phyloP scores from a whole-genome alignment of 2,329 filamentous ascomycete genomes.

The Fusarium sp. region DNA sequence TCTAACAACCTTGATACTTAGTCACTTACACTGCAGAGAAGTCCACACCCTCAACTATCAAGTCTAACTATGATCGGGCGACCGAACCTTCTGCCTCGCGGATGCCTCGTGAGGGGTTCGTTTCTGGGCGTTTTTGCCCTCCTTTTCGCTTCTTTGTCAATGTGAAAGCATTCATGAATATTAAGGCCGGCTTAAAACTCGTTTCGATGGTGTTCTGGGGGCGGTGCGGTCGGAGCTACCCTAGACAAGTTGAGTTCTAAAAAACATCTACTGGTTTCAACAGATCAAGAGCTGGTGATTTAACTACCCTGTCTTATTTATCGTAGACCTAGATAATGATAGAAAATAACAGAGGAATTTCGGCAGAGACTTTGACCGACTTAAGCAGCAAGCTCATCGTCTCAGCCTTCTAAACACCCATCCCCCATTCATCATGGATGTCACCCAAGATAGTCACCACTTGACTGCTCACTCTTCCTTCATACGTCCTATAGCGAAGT shows the following conservation, averaged over 20 bases:
- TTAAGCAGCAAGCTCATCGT: background rate
- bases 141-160: background rate
- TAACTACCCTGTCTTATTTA: background rate
- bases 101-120: slow-evolving; percentile 24
- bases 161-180: background rate
- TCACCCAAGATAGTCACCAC: slow-evolving; percentile 1
- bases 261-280: background rate
- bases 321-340: background rate
- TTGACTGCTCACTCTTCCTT: background rate
- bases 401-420: slow-evolving; percentile 21
- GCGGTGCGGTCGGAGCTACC: background rate
- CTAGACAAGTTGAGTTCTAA: background rate
- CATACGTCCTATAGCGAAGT: slow-evolving; percentile 29
- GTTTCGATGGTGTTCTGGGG: background rate
- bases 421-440: background rate
- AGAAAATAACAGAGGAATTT: background rate
- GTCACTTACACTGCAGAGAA: background rate
- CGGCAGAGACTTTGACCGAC: too few relatives aligned
- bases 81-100: slow-evolving; percentile 12
- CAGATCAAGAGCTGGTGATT: background rate
- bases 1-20: background rate
- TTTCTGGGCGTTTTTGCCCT: background rate
- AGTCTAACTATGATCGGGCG: slow-evolving; percentile 19
- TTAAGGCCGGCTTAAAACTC: background rate
- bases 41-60: slow-evolving; percentile 16